phyloP scores from a whole-genome alignment of 106 monocot species.

The Dendrobium huoshanense region DNA sequence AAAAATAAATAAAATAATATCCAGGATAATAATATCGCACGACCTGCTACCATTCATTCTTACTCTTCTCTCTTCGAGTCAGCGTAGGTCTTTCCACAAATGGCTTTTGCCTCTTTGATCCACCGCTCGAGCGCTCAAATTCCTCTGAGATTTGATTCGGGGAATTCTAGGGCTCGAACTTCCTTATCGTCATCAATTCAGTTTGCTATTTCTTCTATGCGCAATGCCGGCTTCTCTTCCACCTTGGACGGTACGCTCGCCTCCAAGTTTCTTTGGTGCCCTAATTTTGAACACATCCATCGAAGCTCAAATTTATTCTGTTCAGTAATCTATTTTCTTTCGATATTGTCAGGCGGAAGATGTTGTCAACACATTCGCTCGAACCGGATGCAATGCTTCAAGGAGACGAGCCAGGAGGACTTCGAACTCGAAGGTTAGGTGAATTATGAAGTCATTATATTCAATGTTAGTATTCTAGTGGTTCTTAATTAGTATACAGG shows the following conservation, averaged over 20 bases:
- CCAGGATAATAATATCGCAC: background rate
- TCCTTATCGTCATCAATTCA: background rate
- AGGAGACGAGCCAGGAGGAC: background rate
- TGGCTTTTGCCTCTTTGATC: constrained; percentile 1
- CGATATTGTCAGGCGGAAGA: background rate
- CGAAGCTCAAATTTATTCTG: background rate
- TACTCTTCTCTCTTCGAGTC: background rate
- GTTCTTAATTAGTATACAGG: background rate
- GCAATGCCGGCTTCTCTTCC: background rate
- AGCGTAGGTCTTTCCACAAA: background rate
- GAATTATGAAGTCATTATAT: background rate
- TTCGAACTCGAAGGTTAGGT: background rate
- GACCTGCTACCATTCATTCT: background rate
- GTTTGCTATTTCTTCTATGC: background rate
- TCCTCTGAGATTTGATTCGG: background rate
- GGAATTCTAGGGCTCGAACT: background rate
- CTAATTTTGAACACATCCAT: background rate
- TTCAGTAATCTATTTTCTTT: background rate
- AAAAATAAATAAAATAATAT: background rate
- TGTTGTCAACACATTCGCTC: background rate
- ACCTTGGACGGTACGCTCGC: background rate
- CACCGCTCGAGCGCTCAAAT: background rate
- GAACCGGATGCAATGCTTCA: background rate
- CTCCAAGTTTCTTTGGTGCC: background rate
- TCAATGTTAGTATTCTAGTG: background rate